These are phyloP conservation scores for Diplodia sapinea DNA, from an alignment of 2,329 filamentous ascomycete genomes.

Conservation along the genomic window DNA sequence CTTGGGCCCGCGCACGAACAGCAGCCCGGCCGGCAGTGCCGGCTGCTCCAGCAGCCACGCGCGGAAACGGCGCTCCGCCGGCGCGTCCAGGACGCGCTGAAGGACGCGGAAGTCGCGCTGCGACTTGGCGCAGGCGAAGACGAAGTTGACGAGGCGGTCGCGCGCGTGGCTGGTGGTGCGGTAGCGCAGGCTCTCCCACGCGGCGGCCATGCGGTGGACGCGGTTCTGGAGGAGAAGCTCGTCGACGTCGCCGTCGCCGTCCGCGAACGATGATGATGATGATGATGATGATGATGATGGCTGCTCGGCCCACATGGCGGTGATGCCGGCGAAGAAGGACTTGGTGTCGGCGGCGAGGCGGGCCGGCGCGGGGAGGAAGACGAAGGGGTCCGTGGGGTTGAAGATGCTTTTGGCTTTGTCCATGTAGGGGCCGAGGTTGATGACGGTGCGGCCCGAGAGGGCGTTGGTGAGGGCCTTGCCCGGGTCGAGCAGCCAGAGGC, in stretches of 20 bases:
- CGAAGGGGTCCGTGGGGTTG: neutral
- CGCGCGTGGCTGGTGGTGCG: neutral
- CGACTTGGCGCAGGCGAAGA: neutral
- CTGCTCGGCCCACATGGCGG: neutral
- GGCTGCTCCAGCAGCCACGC: neutral
- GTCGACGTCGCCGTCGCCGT: no score
- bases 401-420: neutral
- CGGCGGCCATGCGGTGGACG: neutral
- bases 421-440: neutral
- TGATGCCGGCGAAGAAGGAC: neutral
- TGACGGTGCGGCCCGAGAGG: no score
- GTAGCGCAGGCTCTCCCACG: neutral
- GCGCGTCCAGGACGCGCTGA: neutral
- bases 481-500: no score
- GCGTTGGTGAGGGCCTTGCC: no score
- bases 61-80: no score
- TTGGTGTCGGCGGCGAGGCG: neutral
- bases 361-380: neutral
- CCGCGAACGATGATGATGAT: no score
- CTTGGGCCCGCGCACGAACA: neutral
- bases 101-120: neutral
- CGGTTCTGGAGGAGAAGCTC: neutral
- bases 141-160: neutral
- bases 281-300: no score
- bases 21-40: neutral